A percentile compares a stretch with the other conserved stretches of the same genome.
Evolutionary conservation across 2,329 filamentous ascomycete genomes (phyloP).

Genomic region (Colletotrichum sp.): DNA sequence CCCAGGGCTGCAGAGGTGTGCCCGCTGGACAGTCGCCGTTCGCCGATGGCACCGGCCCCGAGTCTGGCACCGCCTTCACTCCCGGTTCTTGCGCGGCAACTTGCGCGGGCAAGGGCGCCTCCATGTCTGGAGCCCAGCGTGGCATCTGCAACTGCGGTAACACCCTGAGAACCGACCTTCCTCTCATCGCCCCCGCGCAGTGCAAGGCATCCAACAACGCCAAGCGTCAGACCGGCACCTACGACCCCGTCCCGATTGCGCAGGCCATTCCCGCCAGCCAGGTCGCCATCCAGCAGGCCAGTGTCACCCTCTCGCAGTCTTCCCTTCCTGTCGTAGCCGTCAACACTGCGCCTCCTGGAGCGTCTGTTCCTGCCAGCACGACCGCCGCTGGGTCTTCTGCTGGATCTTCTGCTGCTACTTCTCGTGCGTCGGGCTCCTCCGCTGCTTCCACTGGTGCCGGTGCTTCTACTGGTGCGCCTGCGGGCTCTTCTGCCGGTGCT

Average conservation of each 20-base stretch:
- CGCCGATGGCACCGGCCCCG: not conserved
- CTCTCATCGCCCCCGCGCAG: not conserved
- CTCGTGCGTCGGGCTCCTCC: too few relatives aligned
- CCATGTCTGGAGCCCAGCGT: not conserved
- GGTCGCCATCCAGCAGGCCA: not conserved
- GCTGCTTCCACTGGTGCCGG: too few relatives aligned
- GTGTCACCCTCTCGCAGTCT: not conserved
- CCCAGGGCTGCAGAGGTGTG: not conserved
- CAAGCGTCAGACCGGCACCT: not conserved
- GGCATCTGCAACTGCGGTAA: not conserved
- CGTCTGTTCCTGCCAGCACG: not conserved
- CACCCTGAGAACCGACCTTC: not conserved
- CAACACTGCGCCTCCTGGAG: not conserved
- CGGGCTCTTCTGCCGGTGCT: too few relatives aligned
- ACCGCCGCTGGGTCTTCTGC: not conserved
- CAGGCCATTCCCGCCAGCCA: not conserved
- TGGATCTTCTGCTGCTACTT: not conserved
- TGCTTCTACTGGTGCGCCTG: too few relatives aligned
- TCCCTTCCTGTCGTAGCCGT: not conserved
- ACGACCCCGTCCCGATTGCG: not conserved
- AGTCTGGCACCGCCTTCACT: not conserved
- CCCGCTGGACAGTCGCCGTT: constrained; percentile 8
- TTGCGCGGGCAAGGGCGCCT: not conserved
- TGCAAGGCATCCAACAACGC: not conserved
- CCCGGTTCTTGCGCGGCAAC: not conserved